phyloP scores from a whole-genome alignment of 2,329 filamentous ascomycete species.

The Pseudocercospora eumusae region DNA sequence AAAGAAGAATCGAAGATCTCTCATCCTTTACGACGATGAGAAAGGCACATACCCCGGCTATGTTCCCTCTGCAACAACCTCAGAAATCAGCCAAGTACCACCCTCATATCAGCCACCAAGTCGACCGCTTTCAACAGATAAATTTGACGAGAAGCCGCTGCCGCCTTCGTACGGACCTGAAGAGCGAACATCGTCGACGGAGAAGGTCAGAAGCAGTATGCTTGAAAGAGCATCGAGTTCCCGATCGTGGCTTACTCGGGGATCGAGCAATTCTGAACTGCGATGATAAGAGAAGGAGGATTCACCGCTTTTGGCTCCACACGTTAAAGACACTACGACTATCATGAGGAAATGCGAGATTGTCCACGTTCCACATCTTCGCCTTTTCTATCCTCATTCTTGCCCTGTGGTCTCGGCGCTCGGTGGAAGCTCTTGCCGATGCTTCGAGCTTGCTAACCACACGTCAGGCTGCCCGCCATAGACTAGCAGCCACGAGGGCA shows the following conservation, averaged over 20 bases:
- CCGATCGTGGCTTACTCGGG: not conserved
- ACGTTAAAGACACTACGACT: too few species aligned
- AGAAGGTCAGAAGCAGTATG: constrained; percentile 13
- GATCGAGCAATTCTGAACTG: not conserved
- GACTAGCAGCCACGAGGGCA: too few species aligned
- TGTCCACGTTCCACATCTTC: too few species aligned
- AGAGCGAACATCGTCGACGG: constrained; percentile 4
- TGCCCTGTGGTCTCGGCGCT: too few species aligned
- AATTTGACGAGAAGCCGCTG: constrained; percentile 4
- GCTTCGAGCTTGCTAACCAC: too few species aligned
- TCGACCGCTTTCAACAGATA: not conserved
- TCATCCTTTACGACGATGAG: constrained; percentile 11
- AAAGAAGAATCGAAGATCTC: constrained; percentile 7
- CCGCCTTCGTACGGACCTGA: not conserved
- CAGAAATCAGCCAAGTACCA: constrained; percentile 1
- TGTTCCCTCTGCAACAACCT: not conserved
- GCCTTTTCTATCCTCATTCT: too few species aligned
- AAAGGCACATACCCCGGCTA: constrained; percentile 7
- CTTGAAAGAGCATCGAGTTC: constrained; percentile 8
- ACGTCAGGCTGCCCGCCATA: too few species aligned
- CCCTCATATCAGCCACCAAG: constrained; percentile 2
- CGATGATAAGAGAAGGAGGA: too few species aligned
- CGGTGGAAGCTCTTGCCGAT: too few species aligned
- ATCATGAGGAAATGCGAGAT: too few species aligned
- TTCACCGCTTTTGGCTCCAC: too few species aligned